Percentiles rank a stretch among this genome's conserved stretches.
Evolutionary conservation across 2,329 filamentous ascomycete genomes (phyloP).

Genomic region (Microcyclospora tardicrescens): DNA sequence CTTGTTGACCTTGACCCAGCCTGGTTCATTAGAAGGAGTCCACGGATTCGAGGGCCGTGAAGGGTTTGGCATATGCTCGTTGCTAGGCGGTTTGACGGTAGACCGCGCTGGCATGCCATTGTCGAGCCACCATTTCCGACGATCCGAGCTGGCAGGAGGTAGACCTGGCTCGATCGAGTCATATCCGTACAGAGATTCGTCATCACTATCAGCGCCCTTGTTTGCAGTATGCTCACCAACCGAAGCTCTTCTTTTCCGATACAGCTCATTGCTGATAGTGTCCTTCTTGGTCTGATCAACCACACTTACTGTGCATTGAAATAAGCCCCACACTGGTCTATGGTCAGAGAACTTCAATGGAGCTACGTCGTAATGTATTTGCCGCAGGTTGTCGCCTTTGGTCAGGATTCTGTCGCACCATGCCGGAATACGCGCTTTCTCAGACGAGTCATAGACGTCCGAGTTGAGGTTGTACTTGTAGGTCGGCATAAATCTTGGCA

Average conservation of each 20-base stretch:
- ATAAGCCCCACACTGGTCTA: constrained; percentile 83
- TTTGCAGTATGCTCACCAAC: constrained; percentile 50
- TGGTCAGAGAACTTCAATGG: constrained; percentile 87
- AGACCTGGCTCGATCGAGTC: constrained; percentile 70
- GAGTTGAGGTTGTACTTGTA: constrained; percentile 90
- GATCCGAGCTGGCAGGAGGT: constrained; percentile 49
- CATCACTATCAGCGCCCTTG: constrained; percentile 49
- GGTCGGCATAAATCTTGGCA: constrained; percentile 79
- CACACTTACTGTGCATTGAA: constrained; percentile 70
- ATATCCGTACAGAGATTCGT: constrained; percentile 71
- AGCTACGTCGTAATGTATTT: constrained; percentile 70
- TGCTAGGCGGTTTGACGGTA: constrained; percentile 51
- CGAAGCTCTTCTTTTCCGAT: constrained; percentile 52
- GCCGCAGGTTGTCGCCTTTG: constrained; percentile 70
- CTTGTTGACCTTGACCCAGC: constrained; percentile 56
- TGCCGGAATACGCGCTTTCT: constrained; percentile 87
- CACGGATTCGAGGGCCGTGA: constrained; percentile 73
- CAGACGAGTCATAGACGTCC: constrained; percentile 84
- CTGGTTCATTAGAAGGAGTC: constrained; percentile 55
- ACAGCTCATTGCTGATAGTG: constrained; percentile 59
- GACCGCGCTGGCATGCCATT: constrained; percentile 61
- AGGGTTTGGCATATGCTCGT: constrained; percentile 55
- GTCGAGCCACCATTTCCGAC: constrained; percentile 53
- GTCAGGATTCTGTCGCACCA: constrained; percentile 93
- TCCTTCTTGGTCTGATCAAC: constrained; percentile 65